Evolutionary conservation across 2,329 filamentous ascomycete species (phyloP).

Genomic region (Magnaporthiopsis incrustans): DNA sequence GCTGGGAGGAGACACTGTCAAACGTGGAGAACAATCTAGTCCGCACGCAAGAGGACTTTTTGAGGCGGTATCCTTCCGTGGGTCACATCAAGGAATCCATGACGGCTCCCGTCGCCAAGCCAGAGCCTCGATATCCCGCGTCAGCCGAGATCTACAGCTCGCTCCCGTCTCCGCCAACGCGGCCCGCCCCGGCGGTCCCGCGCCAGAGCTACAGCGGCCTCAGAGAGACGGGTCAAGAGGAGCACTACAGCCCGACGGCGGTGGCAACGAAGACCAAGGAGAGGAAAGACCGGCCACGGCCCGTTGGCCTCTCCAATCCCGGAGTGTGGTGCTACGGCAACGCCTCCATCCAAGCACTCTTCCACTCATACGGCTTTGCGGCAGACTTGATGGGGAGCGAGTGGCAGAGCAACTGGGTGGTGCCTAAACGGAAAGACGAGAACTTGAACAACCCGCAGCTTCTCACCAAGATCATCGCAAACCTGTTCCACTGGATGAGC

Average conservation of each 20-base stretch:
- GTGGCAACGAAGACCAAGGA: slow-evolving; percentile 29
- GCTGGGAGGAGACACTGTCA: slow-evolving; percentile 69
- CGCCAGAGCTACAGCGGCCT: slow-evolving; percentile 76
- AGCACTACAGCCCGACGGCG: slow-evolving; percentile 31
- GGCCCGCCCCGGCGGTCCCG: slow-evolving; percentile 61
- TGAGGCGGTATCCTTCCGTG: slow-evolving; percentile 71
- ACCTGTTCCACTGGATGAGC: slow-evolving; percentile 49
- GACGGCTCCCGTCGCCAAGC: slow-evolving; percentile 30
- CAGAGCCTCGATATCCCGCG: slow-evolving; percentile 11
- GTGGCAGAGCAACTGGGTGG: slow-evolving; percentile 57
- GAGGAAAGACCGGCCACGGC: slow-evolving; percentile 33
- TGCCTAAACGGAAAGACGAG: slow-evolving; percentile 56
- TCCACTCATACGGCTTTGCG: slow-evolving; percentile 63
- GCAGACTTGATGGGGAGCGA: slow-evolving; percentile 51
- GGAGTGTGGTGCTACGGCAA: slow-evolving; percentile 88
- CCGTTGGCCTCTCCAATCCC: slow-evolving; percentile 67
- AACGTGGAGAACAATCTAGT: slow-evolving; percentile 46
- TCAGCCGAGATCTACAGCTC: slow-evolving; percentile 35
- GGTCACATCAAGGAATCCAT: slow-evolving; percentile 54
- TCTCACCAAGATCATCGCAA: slow-evolving; percentile 51
- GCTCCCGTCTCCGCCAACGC: slow-evolving; percentile 49
- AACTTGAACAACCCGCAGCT: slow-evolving; percentile 46
- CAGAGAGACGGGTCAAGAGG: slow-evolving; percentile 27
- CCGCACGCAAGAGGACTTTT: slow-evolving; percentile 73
- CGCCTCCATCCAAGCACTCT: slow-evolving; percentile 76